phyloP scores from a whole-genome alignment of 2,329 filamentous ascomycete genomes.

The Hirsutella rhossiliensis region DNA sequence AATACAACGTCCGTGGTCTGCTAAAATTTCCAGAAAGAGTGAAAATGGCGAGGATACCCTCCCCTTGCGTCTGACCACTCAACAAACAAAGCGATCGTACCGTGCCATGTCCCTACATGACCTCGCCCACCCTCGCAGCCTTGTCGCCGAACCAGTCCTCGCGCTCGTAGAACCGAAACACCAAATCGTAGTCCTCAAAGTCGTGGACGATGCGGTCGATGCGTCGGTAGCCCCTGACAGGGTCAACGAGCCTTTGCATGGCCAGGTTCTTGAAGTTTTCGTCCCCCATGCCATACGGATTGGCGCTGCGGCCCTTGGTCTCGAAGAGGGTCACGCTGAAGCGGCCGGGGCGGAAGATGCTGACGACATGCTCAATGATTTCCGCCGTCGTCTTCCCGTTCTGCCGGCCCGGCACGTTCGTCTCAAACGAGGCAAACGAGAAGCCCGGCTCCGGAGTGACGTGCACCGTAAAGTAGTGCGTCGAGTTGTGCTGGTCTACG shows the following conservation, averaged over 20 bases:
- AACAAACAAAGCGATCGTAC: too few relatives aligned
- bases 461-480: slow-evolving; percentile 96
- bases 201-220: slow-evolving; percentile 95
- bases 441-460: slow-evolving; percentile 95
- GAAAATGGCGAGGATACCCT: too few relatives aligned
- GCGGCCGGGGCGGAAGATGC: slow-evolving; percentile 93
- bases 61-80: too few relatives aligned
- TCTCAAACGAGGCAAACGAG: slow-evolving; percentile 97
- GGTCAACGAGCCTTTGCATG: slow-evolving; percentile 52
- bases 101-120: slow-evolving; percentile 9
- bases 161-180: slow-evolving; percentile 93
- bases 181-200: slow-evolving; percentile 90
- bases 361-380: slow-evolving; percentile 85
- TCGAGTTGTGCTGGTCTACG: slow-evolving; percentile 30
- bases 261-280: slow-evolving; percentile 24
- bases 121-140: slow-evolving; percentile 41
- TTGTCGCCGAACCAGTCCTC: slow-evolving; percentile 58
- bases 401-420: slow-evolving; percentile 85
- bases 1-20: too few relatives aligned
- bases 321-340: slow-evolving; percentile 97
- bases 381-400: slow-evolving; percentile 80
- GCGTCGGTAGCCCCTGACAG: slow-evolving; percentile 73
- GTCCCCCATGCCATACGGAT: slow-evolving; percentile 26
- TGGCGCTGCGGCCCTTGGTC: slow-evolving; percentile 51
- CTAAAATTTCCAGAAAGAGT: too few relatives aligned